phyloP scores from a whole-genome alignment of 2,329 filamentous ascomycete genomes.

The Aaosphaeria pasadenensis region DNA sequence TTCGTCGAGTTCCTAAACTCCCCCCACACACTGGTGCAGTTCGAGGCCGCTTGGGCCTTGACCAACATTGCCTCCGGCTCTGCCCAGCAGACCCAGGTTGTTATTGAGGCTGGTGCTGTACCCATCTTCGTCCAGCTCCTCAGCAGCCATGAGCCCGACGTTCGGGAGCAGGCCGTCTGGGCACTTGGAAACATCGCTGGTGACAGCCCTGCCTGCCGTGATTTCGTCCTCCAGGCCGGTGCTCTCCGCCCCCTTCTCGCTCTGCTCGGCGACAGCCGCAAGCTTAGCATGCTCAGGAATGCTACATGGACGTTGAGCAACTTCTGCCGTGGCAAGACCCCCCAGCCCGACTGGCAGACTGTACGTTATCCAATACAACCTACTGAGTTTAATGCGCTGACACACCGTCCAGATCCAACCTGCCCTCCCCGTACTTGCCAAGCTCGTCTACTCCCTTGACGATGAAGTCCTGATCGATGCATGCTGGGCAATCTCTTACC shows the following conservation, averaged over 20 bases:
- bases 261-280: conserved; percentile 93
- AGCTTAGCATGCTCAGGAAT: conserved; percentile 98
- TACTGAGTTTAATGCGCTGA: conserved; percentile 8
- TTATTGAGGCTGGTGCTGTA: conserved; percentile 96
- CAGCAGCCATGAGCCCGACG: conserved; percentile 93
- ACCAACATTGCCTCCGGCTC: conserved; percentile 99
- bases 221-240: conserved; percentile 90
- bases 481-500: conserved; percentile 98
- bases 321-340: conserved; percentile 99
- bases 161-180: conserved; percentile 97
- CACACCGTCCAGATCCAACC: conserved; percentile 70
- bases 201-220: conserved; percentile 94
- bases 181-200: conserved; percentile 97
- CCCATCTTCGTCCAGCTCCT: conserved; percentile 98
- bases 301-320: conserved; percentile 99
- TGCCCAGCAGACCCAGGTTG: conserved; percentile 94
- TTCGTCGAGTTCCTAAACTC: conserved; percentile 98
- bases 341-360: conserved; percentile 95
- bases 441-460: conserved; percentile 97
- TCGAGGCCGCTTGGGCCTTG: conserved; percentile 97
- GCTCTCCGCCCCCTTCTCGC: conserved; percentile 86
- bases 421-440: conserved; percentile 89
- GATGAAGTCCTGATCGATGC: conserved; percentile 98
- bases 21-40: conserved; percentile 96
- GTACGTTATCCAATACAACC: conserved; percentile 54